Percentiles rank a stretch among this genome's conserved stretches.
Conservation (phyloP, 768 basidiomycete genomes). For the Royoungia palumana region DNA sequence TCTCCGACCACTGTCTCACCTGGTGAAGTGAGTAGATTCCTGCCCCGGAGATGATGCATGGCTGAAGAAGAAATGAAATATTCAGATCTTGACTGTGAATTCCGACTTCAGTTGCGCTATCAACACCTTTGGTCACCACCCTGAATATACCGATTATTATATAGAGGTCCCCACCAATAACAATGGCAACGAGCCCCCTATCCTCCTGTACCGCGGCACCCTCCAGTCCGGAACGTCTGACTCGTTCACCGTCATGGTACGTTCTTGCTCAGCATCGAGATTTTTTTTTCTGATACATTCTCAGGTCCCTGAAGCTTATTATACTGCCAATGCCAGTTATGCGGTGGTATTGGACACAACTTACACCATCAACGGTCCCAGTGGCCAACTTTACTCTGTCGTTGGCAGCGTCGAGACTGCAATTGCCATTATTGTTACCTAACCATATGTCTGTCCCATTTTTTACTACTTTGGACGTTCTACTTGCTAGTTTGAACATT, state of each 20-base stretch:
- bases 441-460: background rate
- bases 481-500: too few species aligned
- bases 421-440: constrained; percentile 15
- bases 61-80: constrained; percentile 3
- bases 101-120: constrained; percentile 28
- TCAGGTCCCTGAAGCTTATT: constrained; percentile 26
- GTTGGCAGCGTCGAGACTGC: constrained; percentile 18
- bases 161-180: constrained; percentile 33
- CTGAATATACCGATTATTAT: constrained; percentile 31
- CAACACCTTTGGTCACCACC: constrained; percentile 13
- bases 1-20: constrained; percentile 21
- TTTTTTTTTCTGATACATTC: constrained; percentile 2
- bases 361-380: constrained; percentile 18
- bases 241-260: constrained; percentile 20
- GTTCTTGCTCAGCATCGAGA: background rate
- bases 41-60: background rate
- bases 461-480: background rate
- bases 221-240: constrained; percentile 8
- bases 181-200: constrained; percentile 29
- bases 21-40: constrained; percentile 20
- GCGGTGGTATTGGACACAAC: constrained; percentile 24
- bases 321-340: constrained; percentile 20
- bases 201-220: constrained; percentile 25
- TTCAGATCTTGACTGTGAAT: constrained; percentile 19
- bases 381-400: constrained; percentile 19